Base-by-base conservation (phyloP, 23 red algal genomes). In the Agarophyton chilense region DNA sequence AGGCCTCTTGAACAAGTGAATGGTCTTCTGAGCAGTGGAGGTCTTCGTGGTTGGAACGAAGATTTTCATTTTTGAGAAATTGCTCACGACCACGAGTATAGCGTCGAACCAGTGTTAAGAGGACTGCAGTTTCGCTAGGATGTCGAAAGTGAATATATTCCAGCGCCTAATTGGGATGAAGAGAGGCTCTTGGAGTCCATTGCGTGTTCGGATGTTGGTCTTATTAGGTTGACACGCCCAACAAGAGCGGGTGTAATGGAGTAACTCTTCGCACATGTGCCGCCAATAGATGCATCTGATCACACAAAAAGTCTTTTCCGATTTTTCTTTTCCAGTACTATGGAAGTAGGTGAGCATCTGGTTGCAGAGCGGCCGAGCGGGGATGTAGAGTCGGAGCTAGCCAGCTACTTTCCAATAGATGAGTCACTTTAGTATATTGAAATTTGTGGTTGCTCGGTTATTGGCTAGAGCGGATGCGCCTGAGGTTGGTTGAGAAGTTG, bases 71-170 rank as follows among this genome's bases (percentile, higher is more conserved):
- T 84, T 55, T 17, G 80, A 84, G 21, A 84, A 24, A 29, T 67
- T 84, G 56, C 68, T 57, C 31, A 84, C 80, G 21, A 84, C 51
- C 9, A 84, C 80, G 9, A 84, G 28, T 11, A 84, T 58, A 2
- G 54, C 10, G 39, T 67, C 80, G 57, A 45, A 28, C 21, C 41
- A 21, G 13, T 49, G 5, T 1, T 26, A 2, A 9, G 22, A 26
- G 44, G 25, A 18, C 34, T 54, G 80, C 2, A 84, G 41, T 24
- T 84, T 32, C 9, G 80, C 42, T 2, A 84, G 47, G 9, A 84
- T 67, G 28, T 84, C 56, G 41, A 52, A 39, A 14, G 78, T 62
- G 24, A 82, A 26, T 8, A 62, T 11, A 11, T 82, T 0, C 78
- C 78, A 82, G 40, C 78, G 63, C 16, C 55, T 4, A 22, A 67